Percentiles rank a stretch among this genome's conserved stretches.
These are phyloP conservation scores for Torulaspora franciscae DNA, from an alignment of 805 yeast species.

Conservation along the genomic window DNA sequence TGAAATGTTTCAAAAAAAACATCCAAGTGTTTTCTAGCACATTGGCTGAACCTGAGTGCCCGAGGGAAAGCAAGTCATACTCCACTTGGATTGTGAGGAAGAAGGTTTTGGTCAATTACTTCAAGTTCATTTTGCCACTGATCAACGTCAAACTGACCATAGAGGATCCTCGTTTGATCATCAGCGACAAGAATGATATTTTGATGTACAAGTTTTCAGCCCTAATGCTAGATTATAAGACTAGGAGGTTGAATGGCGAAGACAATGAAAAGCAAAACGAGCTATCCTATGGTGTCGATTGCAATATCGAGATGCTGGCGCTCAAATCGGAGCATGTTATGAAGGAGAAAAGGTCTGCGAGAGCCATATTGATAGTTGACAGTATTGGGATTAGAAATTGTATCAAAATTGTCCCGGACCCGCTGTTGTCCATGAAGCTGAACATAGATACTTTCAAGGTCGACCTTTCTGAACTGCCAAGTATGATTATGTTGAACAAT, in stretches of 20 bases:
- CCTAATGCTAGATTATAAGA: slow-evolving; percentile 21
- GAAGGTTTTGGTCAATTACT: slow-evolving; percentile 13
- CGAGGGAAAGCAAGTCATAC: slow-evolving; percentile 7
- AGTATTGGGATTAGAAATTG: slow-evolving; percentile 21
- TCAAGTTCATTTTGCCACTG: slow-evolving; percentile 34
- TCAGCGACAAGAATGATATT: slow-evolving; percentile 33
- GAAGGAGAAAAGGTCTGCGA: slow-evolving; percentile 14
- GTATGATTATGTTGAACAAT: slow-evolving; percentile 28
- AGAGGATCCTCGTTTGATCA: slow-evolving; percentile 38
- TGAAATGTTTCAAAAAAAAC: slow-evolving; percentile 32
- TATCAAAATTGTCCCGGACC: slow-evolving; percentile 26
- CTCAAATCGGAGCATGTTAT: slow-evolving; percentile 23
- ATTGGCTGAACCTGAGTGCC: slow-evolving; percentile 11
- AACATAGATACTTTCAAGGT: slow-evolving; percentile 24
- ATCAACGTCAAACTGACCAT: slow-evolving; percentile 36
- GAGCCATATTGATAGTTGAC: slow-evolving; percentile 22
- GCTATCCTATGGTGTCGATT: slow-evolving; percentile 19
- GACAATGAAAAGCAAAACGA: slow-evolving; percentile 7
- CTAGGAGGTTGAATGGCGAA: slow-evolving; percentile 18
- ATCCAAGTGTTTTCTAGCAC: slow-evolving; percentile 27
- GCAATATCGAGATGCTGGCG: slow-evolving; percentile 23
- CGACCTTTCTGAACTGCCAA: slow-evolving; percentile 30
- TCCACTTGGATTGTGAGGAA: slow-evolving; percentile 11
- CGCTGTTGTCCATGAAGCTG: slow-evolving; percentile 15
- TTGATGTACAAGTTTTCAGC: slow-evolving; percentile 32